phyloP scores from a whole-genome alignment of 176 grass and related monocot species.

The Cenchrus purpureus region DNA sequence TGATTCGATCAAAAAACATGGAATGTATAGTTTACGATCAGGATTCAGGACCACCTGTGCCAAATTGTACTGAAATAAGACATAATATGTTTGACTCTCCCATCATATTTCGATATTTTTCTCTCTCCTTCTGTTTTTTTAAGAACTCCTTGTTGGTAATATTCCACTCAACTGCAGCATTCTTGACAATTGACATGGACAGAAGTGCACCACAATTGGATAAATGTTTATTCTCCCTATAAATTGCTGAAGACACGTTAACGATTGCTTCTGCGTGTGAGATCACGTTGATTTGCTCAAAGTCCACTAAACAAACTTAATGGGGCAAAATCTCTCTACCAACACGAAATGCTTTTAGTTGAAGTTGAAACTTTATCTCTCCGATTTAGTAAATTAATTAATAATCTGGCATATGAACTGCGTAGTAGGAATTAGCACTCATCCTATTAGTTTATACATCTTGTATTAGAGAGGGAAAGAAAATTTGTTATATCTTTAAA shows the following conservation, averaged over 20 bases:
- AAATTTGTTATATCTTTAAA: too few relatives aligned
- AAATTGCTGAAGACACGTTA: neutral
- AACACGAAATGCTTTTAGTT: neutral
- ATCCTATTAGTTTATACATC: neutral
- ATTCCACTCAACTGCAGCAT: neutral
- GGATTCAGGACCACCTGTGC: neutral
- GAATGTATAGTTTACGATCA: neutral
- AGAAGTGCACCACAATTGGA: neutral
- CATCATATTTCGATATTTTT: neutral
- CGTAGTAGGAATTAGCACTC: neutral
- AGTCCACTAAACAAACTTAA: constrained; percentile 5
- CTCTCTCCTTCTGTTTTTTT: too few relatives aligned
- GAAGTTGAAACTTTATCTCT: neutral
- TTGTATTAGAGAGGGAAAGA: neutral
- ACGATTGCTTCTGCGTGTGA: constrained; percentile 13
- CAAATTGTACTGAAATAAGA: neutral
- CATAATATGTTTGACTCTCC: neutral
- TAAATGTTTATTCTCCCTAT: neutral
- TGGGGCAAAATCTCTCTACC: neutral
- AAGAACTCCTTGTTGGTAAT: neutral
- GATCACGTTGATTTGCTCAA: constrained; percentile 30
- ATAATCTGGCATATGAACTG: neutral
- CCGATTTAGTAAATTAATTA: neutral
- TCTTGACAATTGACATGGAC: neutral
- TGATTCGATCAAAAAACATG: constrained; percentile 13